Evolutionary conservation across 2,329 filamentous ascomycete species (phyloP).

Genomic region (Onygena corvina): DNA sequence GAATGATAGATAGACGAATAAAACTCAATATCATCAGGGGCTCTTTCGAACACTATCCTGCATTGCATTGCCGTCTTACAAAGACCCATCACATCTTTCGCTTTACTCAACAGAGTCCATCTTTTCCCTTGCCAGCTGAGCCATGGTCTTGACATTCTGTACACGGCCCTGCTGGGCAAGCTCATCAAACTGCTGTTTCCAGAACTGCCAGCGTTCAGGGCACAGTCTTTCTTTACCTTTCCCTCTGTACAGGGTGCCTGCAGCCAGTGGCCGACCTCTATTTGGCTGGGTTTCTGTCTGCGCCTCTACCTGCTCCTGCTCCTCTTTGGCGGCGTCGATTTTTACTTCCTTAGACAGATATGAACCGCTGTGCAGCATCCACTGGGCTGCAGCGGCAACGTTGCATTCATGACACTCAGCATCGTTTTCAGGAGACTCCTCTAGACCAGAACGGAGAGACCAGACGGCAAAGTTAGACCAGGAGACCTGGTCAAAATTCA

Average conservation of each 20-base stretch:
- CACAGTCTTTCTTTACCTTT: background rate
- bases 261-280: background rate
- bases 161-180: background rate
- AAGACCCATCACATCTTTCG: background rate
- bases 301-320: background rate
- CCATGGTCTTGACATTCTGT: background rate
- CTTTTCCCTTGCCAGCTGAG: background rate
- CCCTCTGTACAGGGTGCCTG: background rate
- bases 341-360: background rate
- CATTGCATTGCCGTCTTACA: background rate
- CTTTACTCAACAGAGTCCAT: background rate
- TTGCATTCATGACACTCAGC: background rate
- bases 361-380: background rate
- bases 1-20: background rate
- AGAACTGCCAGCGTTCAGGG: conserved; percentile 5
- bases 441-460: conserved; percentile 1
- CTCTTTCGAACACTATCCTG: background rate
- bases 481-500: background rate
- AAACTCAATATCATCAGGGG: background rate
- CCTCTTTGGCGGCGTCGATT: background rate
- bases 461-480: conserved; percentile 7
- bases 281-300: background rate
- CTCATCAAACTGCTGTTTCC: conserved; percentile 1
- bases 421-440: background rate
- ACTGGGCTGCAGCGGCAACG: conserved; percentile 1